phyloP scores from a whole-genome alignment of 192 early-diverging fungal species.

The Obelidium mucronatum region DNA sequence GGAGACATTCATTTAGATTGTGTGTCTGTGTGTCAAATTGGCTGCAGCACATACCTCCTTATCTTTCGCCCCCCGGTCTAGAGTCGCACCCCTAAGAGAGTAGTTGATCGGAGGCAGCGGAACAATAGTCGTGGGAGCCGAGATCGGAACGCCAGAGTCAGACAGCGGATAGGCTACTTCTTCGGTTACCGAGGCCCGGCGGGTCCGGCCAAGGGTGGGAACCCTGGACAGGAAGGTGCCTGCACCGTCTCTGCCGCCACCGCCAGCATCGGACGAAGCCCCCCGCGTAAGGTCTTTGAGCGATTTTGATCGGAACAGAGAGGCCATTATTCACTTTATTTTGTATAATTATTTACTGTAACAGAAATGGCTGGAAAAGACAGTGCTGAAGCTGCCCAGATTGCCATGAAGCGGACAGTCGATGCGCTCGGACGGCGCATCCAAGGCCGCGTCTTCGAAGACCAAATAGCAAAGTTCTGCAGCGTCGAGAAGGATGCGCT shows the following conservation, averaged over 20 bases:
- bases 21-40: too few species aligned
- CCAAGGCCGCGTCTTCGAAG: conserved; percentile 26
- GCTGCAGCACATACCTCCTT: conserved; percentile 14
- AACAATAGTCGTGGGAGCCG: conserved; percentile 13
- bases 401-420: conserved; percentile 2
- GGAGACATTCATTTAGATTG: neutral
- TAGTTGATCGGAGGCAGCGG: conserved; percentile 11
- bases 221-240: conserved; percentile 5
- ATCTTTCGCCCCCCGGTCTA: neutral
- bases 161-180: neutral
- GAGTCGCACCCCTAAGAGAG: conserved; percentile 12
- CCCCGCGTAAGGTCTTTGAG: neutral
- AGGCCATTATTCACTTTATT: neutral
- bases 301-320: neutral
- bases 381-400: neutral
- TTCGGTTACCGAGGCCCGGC: neutral
- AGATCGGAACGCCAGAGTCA: conserved; percentile 13
- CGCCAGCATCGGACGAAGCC: neutral
- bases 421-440: neutral
- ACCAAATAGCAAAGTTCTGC: conserved; percentile 27
- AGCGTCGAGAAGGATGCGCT: neutral
- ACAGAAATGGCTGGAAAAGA: neutral
- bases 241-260: neutral
- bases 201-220: conserved; percentile 6
- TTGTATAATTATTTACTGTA: neutral